Conservation (phyloP, 208 protist species). For the Trichomonas tenax region DNA sequence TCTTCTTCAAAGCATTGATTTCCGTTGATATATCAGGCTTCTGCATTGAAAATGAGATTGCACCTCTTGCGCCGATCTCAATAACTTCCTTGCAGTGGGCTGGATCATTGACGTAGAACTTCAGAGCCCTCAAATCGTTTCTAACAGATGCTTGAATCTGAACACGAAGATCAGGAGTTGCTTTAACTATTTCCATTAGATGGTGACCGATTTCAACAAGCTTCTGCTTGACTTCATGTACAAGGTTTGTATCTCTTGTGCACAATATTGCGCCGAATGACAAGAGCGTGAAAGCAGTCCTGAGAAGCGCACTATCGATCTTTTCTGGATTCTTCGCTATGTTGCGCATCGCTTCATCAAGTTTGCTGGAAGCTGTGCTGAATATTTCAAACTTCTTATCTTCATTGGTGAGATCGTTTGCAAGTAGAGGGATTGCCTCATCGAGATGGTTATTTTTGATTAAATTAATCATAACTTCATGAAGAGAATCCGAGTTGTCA, state of each 20-base stretch:
- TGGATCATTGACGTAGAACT: neutral
- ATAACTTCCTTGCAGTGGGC: neutral
- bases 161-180: neutral
- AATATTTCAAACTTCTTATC: neutral
- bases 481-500: neutral
- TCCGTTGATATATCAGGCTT: neutral
- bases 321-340: neutral
- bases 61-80: neutral
- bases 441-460: neutral
- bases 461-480: neutral
- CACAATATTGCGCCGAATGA: neutral
- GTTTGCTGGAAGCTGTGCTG: neutral
- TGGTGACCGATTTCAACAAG: neutral
- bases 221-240: neutral
- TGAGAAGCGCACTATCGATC: neutral
- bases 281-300: neutral
- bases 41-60: neutral
- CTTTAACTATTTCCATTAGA: neutral
- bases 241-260: neutral
- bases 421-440: neutral
- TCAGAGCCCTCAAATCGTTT: neutral
- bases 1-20: neutral
- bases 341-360: neutral
- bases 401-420: neutral
- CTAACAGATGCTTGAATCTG: neutral